Evolutionary conservation across 345 rosid species (phyloP), one percentile per base, ranked within the genome.

Genomic region (Physaria fendleri): DNA sequence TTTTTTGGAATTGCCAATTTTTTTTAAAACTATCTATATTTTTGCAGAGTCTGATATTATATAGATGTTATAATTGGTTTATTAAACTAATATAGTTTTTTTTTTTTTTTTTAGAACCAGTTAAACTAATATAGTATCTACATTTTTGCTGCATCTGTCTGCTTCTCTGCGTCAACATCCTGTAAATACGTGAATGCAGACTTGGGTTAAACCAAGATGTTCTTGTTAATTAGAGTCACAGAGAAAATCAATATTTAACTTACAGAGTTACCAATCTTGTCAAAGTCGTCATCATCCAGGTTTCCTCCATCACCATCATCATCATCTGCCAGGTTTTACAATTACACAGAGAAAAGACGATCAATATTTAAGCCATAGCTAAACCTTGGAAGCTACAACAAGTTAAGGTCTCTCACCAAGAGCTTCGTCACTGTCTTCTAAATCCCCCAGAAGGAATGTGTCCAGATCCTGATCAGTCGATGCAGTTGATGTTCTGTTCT

Each of bases 231-330:
- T n/a, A n/a, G 56, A 45, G 37, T 15, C 8, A 51, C 47, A 34
- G n/a, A 54, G 13, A 42, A 16, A 25, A n/a, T 18, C 38, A 43
- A 48, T 13, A 21, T 56, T 16, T 25, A 37, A 52, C 90, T 87
- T 81, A 91, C 98, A 24, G 90, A 82, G 74, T 77, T 91, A 49
- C 71, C 94, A n/a, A 85, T 85, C 78, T 82, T 83, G 83, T 87
- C 96, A 60, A 91, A 87, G 71, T 90, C 97, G 77, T 91, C 98
- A 77, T 91, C 98, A 55, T 65, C 85, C 27, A 87, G 65, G 77
- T 77, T 82, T 60, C 70, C 83, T 49, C 63, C 84, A 61, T 82
- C 63, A 45, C 28, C 11, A 29, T 46, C 62, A 55, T 2, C 42
- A 38, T 79, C 95, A 78, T 77, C 96, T 90, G 76, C 29, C 74